Percentiles rank a stretch among this genome's conserved stretches.
These are phyloP conservation scores for Nemania serpens DNA, from an alignment of 2,329 filamentous ascomycete species.

Conservation along the genomic window DNA sequence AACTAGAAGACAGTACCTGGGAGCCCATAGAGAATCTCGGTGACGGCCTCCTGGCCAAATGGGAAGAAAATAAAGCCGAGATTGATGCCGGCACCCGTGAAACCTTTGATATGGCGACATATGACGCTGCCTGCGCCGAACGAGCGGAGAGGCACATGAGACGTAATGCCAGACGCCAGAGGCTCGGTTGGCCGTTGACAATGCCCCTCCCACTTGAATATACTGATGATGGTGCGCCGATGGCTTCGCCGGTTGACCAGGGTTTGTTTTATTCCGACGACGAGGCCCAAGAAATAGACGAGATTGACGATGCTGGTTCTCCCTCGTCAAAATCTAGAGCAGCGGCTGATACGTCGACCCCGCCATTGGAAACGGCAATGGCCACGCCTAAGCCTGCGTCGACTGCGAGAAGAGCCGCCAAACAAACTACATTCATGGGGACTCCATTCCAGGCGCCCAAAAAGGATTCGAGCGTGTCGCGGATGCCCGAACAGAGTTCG, in stretches of 20 bases:
- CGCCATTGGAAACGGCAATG: neutral
- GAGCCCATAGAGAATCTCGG: conserved; percentile 54
- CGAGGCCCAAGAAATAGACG: conserved; percentile 34
- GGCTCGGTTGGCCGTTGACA: conserved; percentile 43
- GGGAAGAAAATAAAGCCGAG: conserved; percentile 49
- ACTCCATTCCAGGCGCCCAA: conserved; percentile 7
- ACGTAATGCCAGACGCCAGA: conserved; percentile 51
- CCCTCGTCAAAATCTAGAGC: conserved; percentile 13
- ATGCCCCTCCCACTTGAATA: conserved; percentile 25
- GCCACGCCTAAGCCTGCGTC: neutral
- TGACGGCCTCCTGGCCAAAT: conserved; percentile 46
- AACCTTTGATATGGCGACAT: conserved; percentile 47
- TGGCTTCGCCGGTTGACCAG: conserved; percentile 20
- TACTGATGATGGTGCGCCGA: conserved; percentile 1
- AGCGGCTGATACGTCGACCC: neutral
- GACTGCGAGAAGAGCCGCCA: conserved; percentile 10
- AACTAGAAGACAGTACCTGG: conserved; percentile 61
- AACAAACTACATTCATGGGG: conserved; percentile 32
- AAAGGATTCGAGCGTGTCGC: conserved; percentile 9
- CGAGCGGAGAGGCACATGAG: conserved; percentile 47
- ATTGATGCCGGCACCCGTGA: conserved; percentile 41
- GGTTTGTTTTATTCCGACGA: conserved; percentile 32
- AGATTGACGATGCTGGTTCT: conserved; percentile 15
- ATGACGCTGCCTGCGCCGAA: conserved; percentile 42
- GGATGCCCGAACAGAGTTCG: conserved; percentile 16